Percentiles rank a stretch among this genome's conserved stretches.
Conservation (phyloP, 106 monocot genomes). For the Apostasia shenzhenica region DNA sequence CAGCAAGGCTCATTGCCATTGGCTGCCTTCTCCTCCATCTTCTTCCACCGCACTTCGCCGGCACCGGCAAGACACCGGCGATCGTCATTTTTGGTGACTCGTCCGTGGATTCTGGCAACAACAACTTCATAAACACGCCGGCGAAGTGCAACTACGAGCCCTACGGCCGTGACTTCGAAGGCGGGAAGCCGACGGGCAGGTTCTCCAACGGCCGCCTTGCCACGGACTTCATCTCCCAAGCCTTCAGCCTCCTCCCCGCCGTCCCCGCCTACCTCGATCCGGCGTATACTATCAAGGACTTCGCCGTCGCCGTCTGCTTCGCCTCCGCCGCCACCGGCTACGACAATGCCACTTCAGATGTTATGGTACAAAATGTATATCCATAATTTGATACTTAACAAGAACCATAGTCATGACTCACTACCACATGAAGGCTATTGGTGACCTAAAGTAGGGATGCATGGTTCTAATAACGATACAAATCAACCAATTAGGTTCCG, state of each 20-base stretch:
- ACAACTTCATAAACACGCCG: slow-evolving; percentile 38
- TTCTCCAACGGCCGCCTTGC: slow-evolving; percentile 62
- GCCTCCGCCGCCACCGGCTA: slow-evolving; percentile 57
- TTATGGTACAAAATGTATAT: slow-evolving; percentile 23
- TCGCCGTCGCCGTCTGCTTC: slow-evolving; percentile 46
- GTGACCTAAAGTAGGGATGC: too few species aligned
- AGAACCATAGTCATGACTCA: too few species aligned
- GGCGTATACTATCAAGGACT: slow-evolving; percentile 22
- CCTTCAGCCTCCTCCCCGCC: slow-evolving; percentile 28
- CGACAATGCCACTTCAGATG: slow-evolving; percentile 48
- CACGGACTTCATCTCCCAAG: slow-evolving; percentile 53
- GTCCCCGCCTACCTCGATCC: slow-evolving; percentile 60
- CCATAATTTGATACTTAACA: not conserved
- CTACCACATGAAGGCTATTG: too few species aligned
- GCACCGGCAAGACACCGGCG: slow-evolving; percentile 19
- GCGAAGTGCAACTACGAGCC: slow-evolving; percentile 46
- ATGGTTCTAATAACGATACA: too few species aligned
- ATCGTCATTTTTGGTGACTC: slow-evolving; percentile 58
- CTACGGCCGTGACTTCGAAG: slow-evolving; percentile 45
- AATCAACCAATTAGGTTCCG: too few species aligned
- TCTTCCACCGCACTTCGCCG: not conserved
- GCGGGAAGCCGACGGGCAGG: slow-evolving; percentile 40
- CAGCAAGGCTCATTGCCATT: not conserved
- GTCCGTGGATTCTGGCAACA: slow-evolving; percentile 54
- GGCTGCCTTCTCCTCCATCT: not conserved